phyloP scores from a whole-genome alignment of 208 protist genomes.

The Sergeia podlipaevii region DNA sequence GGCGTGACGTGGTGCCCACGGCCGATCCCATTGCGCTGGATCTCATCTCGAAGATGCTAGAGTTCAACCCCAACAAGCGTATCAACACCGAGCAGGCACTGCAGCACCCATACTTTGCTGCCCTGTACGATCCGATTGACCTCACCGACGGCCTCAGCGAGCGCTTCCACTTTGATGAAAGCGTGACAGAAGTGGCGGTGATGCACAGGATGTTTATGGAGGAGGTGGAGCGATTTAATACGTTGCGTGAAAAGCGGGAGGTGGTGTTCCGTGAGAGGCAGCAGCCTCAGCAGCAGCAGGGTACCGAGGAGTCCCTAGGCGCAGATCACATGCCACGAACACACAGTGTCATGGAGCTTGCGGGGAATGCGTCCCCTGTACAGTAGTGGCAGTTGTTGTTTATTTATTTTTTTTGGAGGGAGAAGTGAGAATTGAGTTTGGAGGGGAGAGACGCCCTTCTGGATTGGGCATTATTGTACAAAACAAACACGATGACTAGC shows the following conservation, averaged over 20 bases:
- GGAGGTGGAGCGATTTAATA: slow-evolving; percentile 71
- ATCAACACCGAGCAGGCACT: slow-evolving; percentile 81
- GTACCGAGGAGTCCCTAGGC: slow-evolving; percentile 41
- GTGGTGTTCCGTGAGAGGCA: slow-evolving; percentile 36
- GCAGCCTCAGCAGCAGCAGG: slow-evolving; percentile 15
- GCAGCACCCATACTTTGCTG: slow-evolving; percentile 87
- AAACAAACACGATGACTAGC: too few species aligned
- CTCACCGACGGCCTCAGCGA: slow-evolving; percentile 67
- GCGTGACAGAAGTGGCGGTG: slow-evolving; percentile 45
- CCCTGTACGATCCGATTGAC: slow-evolving; percentile 76
- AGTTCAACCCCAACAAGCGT: slow-evolving; percentile 84
- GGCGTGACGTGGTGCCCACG: slow-evolving; percentile 59
- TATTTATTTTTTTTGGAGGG: too few species aligned
- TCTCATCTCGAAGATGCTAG: slow-evolving; percentile 73
- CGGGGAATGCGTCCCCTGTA: slow-evolving; percentile 32
- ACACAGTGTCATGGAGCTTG: slow-evolving; percentile 80
- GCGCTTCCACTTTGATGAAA: slow-evolving; percentile 83
- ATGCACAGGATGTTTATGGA: slow-evolving; percentile 78
- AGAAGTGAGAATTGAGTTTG: too few species aligned
- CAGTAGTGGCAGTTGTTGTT: too few species aligned
- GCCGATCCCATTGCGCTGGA: slow-evolving; percentile 72
- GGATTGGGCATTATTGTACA: too few species aligned
- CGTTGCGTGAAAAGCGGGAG: slow-evolving; percentile 45
- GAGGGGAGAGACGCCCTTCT: too few species aligned
- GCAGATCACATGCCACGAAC: slow-evolving; percentile 75